Conservation (phyloP, 495 filamentous ascomycete species). For the Penicillium malachiteum region DNA sequence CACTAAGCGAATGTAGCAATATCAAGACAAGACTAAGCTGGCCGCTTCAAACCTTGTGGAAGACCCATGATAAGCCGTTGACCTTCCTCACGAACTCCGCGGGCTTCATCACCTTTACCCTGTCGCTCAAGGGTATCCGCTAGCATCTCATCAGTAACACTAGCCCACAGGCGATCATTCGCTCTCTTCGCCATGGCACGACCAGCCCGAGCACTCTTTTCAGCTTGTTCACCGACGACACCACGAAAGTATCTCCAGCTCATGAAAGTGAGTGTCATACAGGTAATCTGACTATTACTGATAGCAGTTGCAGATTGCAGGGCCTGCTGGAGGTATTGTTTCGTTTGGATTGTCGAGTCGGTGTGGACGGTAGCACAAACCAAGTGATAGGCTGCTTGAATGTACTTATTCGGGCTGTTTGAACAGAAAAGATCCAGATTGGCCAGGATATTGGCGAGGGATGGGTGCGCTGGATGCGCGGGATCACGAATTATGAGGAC, state of each 20-base stretch:
- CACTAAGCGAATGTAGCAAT: too few species aligned
- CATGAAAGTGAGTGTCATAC: slow-evolving; percentile 83
- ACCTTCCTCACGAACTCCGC: slow-evolving; percentile 41
- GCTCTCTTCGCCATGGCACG: slow-evolving; percentile 71
- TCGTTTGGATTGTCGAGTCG: slow-evolving; percentile 67
- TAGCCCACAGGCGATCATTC: slow-evolving; percentile 79
- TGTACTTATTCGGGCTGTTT: slow-evolving; percentile 66
- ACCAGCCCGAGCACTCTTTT: slow-evolving; percentile 79
- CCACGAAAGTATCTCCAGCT: slow-evolving; percentile 79
- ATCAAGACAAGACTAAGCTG: slow-evolving; percentile 8
- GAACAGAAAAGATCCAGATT: slow-evolving; percentile 66
- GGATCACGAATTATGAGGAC: slow-evolving; percentile 77
- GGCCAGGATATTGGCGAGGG: slow-evolving; percentile 54
- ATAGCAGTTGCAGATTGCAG: slow-evolving; percentile 56
- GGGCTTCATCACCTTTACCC: slow-evolving; percentile 65
- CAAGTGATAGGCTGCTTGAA: slow-evolving; percentile 76
- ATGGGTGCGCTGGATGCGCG: slow-evolving; percentile 46
- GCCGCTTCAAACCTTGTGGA: slow-evolving; percentile 41
- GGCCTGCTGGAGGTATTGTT: slow-evolving; percentile 69
- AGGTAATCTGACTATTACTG: slow-evolving; percentile 68
- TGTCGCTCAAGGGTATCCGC: slow-evolving; percentile 71
- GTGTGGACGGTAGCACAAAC: slow-evolving; percentile 66
- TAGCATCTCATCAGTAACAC: slow-evolving; percentile 78
- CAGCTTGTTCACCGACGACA: slow-evolving; percentile 84
- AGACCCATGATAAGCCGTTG: slow-evolving; percentile 43